phyloP scores from a whole-genome alignment of 192 early-diverging fungal genomes.

The Allomyces javanicus region DNA sequence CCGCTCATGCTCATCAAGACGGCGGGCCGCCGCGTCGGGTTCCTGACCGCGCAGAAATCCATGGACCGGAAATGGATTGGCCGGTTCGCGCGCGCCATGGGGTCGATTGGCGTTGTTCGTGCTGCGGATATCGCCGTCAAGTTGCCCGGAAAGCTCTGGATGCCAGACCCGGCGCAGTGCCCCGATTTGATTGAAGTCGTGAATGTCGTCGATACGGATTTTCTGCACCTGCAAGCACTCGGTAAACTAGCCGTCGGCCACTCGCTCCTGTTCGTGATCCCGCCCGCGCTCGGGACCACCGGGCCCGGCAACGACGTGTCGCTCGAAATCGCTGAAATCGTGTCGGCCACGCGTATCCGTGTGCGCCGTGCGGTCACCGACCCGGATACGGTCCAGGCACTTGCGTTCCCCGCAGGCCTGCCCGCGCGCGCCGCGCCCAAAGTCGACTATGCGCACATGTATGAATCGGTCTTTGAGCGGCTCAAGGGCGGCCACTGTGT shows the following conservation, averaged over 20 bases:
- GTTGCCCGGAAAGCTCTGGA: not conserved
- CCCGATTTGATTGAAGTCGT: not conserved
- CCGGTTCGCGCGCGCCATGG: constrained; percentile 46
- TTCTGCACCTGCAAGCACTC: no score
- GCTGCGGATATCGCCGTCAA: not conserved
- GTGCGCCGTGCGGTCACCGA: constrained; percentile 62
- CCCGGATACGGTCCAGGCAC: constrained; percentile 24
- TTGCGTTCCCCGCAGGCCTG: constrained; percentile 2
- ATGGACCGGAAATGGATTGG: constrained; percentile 77
- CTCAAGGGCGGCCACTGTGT: constrained; percentile 59
- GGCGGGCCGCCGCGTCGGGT: constrained; percentile 54
- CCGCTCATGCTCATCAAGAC: constrained; percentile 72
- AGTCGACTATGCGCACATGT: constrained; percentile 77
- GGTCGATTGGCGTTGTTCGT: constrained; percentile 25
- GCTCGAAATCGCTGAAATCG: constrained; percentile 49
- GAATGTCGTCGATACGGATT: not conserved
- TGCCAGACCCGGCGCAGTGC: not conserved
- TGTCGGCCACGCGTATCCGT: constrained; percentile 62
- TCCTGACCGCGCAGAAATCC: constrained; percentile 30
- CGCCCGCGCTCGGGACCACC: not conserved
- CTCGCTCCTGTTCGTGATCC: not conserved
- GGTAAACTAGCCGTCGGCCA: not conserved
- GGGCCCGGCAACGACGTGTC: not conserved
- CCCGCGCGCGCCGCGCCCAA: constrained; percentile 36
- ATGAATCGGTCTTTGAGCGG: constrained; percentile 54